phyloP scores from a whole-genome alignment of 257 asterid genomes.

The Solanum corneliomulleri region DNA sequence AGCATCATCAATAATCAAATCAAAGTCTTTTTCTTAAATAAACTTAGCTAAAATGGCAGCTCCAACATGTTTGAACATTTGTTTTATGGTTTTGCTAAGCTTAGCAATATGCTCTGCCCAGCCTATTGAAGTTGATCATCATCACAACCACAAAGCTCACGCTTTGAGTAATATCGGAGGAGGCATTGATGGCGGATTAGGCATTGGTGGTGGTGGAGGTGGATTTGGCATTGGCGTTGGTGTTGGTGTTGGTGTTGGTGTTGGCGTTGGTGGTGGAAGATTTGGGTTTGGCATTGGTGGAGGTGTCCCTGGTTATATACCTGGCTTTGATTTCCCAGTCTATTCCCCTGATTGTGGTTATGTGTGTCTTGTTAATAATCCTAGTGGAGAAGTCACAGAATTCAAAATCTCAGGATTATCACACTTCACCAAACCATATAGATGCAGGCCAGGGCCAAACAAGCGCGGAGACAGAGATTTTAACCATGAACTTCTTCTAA shows the following conservation, averaged over 20 bases:
- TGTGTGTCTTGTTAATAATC: background rate
- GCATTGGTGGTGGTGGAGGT: background rate
- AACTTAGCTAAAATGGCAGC: background rate
- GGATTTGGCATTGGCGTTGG: background rate
- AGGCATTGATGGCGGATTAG: background rate
- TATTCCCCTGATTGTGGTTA: background rate
- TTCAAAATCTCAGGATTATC: background rate
- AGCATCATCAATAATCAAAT: background rate
- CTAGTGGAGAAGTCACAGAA: background rate
- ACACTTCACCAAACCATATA: background rate
- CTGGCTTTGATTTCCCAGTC: background rate
- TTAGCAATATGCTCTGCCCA: slow-evolving; percentile 6
- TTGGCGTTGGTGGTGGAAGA: background rate
- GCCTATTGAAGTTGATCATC: background rate
- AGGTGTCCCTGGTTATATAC: background rate
- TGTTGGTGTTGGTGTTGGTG: background rate
- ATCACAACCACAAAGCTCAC: background rate
- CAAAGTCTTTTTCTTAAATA: background rate
- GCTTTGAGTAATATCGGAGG: background rate
- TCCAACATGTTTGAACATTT: background rate
- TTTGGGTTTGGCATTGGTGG: background rate
- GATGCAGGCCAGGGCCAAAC: background rate
- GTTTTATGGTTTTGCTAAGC: background rate
- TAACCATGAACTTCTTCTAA: background rate
- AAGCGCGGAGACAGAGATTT: background rate